Evolutionary conservation across 805 yeast species (phyloP).

Genomic region (Candida verbasci): DNA sequence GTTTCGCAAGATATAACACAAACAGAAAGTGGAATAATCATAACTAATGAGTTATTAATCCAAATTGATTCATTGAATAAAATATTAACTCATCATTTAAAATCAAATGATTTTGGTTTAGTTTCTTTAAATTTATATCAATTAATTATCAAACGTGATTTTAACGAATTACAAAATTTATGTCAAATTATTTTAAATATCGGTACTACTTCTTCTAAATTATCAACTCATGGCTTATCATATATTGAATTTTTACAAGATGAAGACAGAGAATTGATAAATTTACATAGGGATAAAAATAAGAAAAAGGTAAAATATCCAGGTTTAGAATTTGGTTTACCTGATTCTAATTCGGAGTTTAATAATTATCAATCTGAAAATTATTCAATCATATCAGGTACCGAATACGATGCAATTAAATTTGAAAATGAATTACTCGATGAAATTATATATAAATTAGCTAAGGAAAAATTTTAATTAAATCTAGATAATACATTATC

Average conservation of each 20-base stretch:
- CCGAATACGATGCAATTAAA: conserved; percentile 12
- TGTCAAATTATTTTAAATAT: conserved; percentile 16
- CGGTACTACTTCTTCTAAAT: conserved; percentile 18
- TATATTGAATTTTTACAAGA: conserved; percentile 15
- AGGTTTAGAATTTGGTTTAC: background rate
- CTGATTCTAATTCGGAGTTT: conserved; percentile 1
- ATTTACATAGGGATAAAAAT: conserved; percentile 1
- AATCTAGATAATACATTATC: conserved; percentile 50
- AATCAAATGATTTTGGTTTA: conserved; percentile 4
- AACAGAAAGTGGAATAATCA: conserved; percentile 3
- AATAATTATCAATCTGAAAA: background rate
- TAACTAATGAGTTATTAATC: background rate
- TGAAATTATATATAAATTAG: conserved; percentile 12
- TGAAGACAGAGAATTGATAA: conserved; percentile 8
- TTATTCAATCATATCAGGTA: conserved; percentile 11
- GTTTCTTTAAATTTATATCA: conserved; percentile 10
- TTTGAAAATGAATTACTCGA: conserved; percentile 22
- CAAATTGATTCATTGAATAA: conserved; percentile 7
- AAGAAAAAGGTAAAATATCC: conserved; percentile 4
- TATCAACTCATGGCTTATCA: conserved; percentile 16
- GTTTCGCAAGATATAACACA: conserved; percentile 2
- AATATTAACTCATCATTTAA: conserved; percentile 7
- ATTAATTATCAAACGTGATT: conserved; percentile 13
- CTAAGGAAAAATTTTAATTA: conserved; percentile 17
- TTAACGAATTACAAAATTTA: conserved; percentile 12